Evolutionary conservation across 805 yeast species (phyloP).

Genomic region (Starmerella stigmatis): DNA sequence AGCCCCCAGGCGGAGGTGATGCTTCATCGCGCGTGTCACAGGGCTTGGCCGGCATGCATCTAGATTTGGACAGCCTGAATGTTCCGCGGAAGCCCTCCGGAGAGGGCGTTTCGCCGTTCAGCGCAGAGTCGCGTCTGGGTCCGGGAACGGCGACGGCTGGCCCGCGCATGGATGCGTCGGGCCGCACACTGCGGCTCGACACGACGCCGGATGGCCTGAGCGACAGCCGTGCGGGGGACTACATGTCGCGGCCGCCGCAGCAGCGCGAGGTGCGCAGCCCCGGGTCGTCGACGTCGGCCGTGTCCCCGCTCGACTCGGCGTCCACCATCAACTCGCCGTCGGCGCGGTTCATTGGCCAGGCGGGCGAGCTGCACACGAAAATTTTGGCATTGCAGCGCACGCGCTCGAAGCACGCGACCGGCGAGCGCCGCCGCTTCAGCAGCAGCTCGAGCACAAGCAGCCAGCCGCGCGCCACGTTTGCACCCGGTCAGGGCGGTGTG

Average conservation of each 20-base stretch:
- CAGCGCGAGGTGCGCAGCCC: slow-evolving; percentile 7
- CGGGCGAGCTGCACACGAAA: slow-evolving; percentile 75
- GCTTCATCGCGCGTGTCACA: background rate
- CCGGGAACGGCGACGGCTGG: background rate
- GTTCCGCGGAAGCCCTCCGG: slow-evolving; percentile 1
- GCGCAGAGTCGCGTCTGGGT: background rate
- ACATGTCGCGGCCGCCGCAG: slow-evolving; percentile 1
- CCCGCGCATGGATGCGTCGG: slow-evolving; percentile 4
- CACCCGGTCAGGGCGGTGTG: slow-evolving; percentile 9
- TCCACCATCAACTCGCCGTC: slow-evolving; percentile 6
- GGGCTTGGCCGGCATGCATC: background rate
- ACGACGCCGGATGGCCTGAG: slow-evolving; percentile 20
- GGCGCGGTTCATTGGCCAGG: slow-evolving; percentile 17
- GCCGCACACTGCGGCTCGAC: slow-evolving; percentile 11
- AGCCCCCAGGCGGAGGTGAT: background rate
- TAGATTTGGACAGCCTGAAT: slow-evolving; percentile 4
- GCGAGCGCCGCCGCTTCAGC: slow-evolving; percentile 16
- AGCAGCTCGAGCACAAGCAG: slow-evolving; percentile 22
- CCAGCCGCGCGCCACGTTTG: slow-evolving; percentile 7
- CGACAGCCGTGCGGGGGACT: slow-evolving; percentile 1
- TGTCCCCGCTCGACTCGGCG: slow-evolving; percentile 8
- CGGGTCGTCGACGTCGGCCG: background rate
- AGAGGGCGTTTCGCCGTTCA: slow-evolving; percentile 7
- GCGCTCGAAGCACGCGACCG: slow-evolving; percentile 39
- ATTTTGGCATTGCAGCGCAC: slow-evolving; percentile 79